These are phyloP conservation scores for Jimgerdemannia flammicorona DNA, from an alignment of 192 early-diverging fungal genomes.

Conservation along the genomic window DNA sequence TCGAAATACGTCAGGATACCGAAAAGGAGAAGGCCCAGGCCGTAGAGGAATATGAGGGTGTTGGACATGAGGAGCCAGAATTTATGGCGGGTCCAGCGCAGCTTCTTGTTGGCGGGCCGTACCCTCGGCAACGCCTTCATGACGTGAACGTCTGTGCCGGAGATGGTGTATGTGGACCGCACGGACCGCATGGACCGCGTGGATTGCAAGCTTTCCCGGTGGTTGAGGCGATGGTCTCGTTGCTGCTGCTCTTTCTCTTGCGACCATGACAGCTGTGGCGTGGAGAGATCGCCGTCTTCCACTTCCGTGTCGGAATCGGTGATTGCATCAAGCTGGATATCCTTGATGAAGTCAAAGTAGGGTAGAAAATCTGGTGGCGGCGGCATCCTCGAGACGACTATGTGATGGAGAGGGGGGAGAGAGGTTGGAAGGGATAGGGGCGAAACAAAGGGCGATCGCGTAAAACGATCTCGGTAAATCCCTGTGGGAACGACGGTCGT, in stretches of 20 bases:
- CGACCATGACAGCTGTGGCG: background rate
- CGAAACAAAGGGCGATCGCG: background rate
- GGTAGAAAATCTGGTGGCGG: background rate
- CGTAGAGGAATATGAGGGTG: slow-evolving; percentile 22
- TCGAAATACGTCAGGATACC: slow-evolving; percentile 8
- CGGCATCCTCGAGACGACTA: background rate
- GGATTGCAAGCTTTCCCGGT: background rate
- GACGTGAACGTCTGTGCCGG: background rate
- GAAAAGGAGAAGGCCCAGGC: background rate
- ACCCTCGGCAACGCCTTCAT: background rate
- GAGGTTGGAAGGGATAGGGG: background rate
- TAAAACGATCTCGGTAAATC: no score
- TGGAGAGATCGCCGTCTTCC: background rate
- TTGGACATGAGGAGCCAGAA: slow-evolving; percentile 39
- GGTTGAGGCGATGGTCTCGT: background rate
- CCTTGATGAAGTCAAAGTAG: no score
- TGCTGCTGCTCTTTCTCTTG: background rate
- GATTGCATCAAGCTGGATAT: no score
- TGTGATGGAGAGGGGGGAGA: background rate
- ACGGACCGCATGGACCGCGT: background rate
- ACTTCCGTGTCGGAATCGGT: no score
- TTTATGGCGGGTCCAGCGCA: slow-evolving; percentile 43
- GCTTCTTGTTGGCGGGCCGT: slow-evolving; percentile 1
- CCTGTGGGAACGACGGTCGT: no score
- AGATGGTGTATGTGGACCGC: background rate